Evolutionary conservation across 352 stramenopile species (phyloP).

Genomic region (Peronospora destructor): DNA sequence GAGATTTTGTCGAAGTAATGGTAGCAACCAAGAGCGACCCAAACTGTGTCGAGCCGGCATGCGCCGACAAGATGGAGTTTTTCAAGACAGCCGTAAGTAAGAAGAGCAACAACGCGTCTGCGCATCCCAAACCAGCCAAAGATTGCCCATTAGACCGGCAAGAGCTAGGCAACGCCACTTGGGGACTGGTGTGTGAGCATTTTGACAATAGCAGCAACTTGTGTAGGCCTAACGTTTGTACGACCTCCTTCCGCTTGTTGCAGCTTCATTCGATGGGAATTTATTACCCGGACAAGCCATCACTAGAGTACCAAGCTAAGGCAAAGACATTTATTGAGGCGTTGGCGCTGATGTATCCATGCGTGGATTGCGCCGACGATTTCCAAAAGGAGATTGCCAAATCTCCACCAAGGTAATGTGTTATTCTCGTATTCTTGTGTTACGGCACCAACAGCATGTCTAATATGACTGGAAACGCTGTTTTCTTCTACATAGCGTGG

Average conservation of each 20-base stretch:
- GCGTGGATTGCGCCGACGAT: slow-evolving; percentile 91
- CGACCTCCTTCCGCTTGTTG: neutral
- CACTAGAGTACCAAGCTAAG: slow-evolving; percentile 82
- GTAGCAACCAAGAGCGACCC: slow-evolving; percentile 50
- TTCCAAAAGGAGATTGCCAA: slow-evolving; percentile 92
- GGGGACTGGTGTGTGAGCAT: slow-evolving; percentile 61
- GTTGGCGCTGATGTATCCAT: slow-evolving; percentile 90
- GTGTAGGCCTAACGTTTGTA: neutral
- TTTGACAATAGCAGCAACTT: slow-evolving; percentile 1
- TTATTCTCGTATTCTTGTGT: neutral
- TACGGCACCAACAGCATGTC: neutral
- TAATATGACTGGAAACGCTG: neutral
- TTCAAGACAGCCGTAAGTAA: slow-evolving; percentile 70
- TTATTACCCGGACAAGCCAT: slow-evolving; percentile 95
- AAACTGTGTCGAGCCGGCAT: slow-evolving; percentile 81
- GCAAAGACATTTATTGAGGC: slow-evolving; percentile 88
- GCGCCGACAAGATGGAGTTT: slow-evolving; percentile 80
- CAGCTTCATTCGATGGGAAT: slow-evolving; percentile 91
- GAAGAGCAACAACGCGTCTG: slow-evolving; percentile 19
- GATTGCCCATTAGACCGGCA: slow-evolving; percentile 84
- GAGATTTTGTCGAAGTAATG: slow-evolving; percentile 9
- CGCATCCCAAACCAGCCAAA: slow-evolving; percentile 15
- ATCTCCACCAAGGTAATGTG: slow-evolving; percentile 81
- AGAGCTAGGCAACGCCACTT: slow-evolving; percentile 82
- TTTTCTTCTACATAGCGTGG: slow-evolving; percentile 42